Evolutionary conservation across 768 basidiomycete genomes (phyloP).

Genomic region (Leucosporidium yakuticum): DNA sequence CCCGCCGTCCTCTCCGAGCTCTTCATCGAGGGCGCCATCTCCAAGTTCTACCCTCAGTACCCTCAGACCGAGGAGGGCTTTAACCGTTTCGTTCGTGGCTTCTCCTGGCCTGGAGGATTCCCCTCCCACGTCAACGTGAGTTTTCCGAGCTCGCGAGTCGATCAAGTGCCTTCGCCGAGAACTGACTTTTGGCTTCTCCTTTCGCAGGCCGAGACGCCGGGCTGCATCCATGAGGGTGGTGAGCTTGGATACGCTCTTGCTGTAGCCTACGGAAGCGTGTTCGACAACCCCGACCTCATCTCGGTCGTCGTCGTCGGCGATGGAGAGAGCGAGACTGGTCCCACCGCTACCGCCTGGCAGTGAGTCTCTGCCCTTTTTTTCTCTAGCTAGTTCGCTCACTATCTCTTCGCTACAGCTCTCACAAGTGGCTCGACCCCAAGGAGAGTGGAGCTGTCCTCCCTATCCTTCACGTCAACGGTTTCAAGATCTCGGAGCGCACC

Average conservation of each 20-base stretch:
- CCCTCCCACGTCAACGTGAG: conserved; percentile 39
- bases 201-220: conserved; percentile 80
- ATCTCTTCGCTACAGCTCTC: conserved; percentile 52
- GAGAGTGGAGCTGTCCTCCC: conserved; percentile 89
- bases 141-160: neutral
- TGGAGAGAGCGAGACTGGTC: conserved; percentile 54
- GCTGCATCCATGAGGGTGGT: conserved; percentile 80
- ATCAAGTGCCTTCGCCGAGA: neutral
- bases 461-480: conserved; percentile 70
- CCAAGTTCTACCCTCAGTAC: conserved; percentile 48
- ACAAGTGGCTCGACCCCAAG: conserved; percentile 83
- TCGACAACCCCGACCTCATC: conserved; percentile 84
- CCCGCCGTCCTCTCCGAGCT: conserved; percentile 79
- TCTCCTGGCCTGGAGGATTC: conserved; percentile 70
- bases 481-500: conserved; percentile 85
- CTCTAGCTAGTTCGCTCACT: neutral
- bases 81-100: conserved; percentile 62
- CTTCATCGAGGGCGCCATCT: conserved; percentile 72
- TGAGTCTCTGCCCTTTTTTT: conserved; percentile 1
- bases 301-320: conserved; percentile 78
- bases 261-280: conserved; percentile 78
- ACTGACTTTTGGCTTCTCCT: neutral
- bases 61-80: conserved; percentile 39
- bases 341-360: conserved; percentile 44
- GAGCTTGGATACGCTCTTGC: conserved; percentile 78